Conservation (phyloP, 352 stramenopile species). For the Pythium insidiosum region DNA sequence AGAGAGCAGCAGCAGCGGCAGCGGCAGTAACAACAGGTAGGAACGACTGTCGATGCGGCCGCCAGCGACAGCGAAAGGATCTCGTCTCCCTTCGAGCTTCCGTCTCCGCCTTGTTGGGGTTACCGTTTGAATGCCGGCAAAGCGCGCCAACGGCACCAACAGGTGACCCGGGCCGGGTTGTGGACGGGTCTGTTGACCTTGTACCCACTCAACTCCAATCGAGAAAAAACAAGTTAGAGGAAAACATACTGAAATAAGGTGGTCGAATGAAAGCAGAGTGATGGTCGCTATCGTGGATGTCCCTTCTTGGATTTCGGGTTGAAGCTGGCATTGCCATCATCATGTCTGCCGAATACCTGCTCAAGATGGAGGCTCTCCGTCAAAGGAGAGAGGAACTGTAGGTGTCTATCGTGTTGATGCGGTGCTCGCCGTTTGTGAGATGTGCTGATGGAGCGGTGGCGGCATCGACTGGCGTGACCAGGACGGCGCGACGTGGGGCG, state of each 20-base stretch:
- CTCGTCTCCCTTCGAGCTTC: too few species aligned
- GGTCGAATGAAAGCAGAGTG: conserved; percentile 3
- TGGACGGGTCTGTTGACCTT: not conserved
- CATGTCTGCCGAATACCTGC: conserved; percentile 53
- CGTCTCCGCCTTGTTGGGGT: not conserved
- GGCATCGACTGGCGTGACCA: too few species aligned
- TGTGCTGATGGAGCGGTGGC: too few species aligned
- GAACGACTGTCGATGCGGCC: too few species aligned
- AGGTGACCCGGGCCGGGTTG: too few species aligned
- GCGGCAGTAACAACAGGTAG: too few species aligned
- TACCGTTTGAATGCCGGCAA: conserved; percentile 15
- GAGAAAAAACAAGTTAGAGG: not conserved
- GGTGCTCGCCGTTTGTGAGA: too few species aligned
- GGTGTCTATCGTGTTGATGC: conserved; percentile 5
- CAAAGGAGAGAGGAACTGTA: conserved; percentile 50
- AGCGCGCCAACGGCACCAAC: conserved; percentile 17
- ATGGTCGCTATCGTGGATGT: too few species aligned
- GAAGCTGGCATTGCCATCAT: too few species aligned
- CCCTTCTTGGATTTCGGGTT: too few species aligned
- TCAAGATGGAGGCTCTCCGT: conserved; percentile 55
- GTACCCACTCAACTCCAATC: conserved; percentile 1
- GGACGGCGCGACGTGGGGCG: conserved; percentile 35
- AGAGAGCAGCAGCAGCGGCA: too few species aligned
- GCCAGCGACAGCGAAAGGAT: too few species aligned
- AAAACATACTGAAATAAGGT: not conserved